Evolutionary conservation across 2,329 filamentous ascomycete genomes (phyloP).

Genomic region (Penicillium verrucosum): DNA sequence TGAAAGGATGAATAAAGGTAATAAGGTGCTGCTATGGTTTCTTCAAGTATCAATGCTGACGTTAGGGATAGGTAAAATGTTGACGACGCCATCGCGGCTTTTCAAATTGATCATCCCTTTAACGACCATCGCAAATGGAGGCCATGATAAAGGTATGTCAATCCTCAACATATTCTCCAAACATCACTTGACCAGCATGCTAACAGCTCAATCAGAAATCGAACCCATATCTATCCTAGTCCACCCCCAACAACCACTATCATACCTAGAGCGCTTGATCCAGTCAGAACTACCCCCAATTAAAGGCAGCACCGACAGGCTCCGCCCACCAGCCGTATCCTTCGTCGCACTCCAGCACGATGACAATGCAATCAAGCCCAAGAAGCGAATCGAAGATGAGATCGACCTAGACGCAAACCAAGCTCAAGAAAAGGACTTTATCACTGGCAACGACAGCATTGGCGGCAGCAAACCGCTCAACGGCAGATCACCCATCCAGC

Average conservation of each 20-base stretch:
- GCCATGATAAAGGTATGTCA: constrained; percentile 53
- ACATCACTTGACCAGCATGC: neutral
- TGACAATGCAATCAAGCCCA: constrained; percentile 52
- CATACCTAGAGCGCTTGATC: constrained; percentile 83
- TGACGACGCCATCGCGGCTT: constrained; percentile 75
- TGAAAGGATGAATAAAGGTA: constrained; percentile 61
- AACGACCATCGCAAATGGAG: constrained; percentile 57
- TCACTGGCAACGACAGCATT: constrained; percentile 5
- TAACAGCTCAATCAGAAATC: constrained; percentile 48
- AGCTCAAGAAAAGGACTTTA: constrained; percentile 1
- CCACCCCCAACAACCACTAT: constrained; percentile 86
- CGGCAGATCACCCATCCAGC: constrained; percentile 31
- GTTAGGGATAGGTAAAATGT: constrained; percentile 60
- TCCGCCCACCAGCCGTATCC: constrained; percentile 69
- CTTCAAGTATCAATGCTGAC: constrained; percentile 1
- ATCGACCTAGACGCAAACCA: constrained; percentile 42
- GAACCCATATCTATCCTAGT: constrained; percentile 81
- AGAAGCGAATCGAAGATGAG: constrained; percentile 36
- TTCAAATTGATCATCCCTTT: constrained; percentile 79
- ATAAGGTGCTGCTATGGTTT: neutral
- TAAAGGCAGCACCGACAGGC: constrained; percentile 57
- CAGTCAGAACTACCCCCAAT: constrained; percentile 79
- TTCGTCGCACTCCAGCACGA: constrained; percentile 78
- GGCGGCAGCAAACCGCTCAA: constrained; percentile 3
- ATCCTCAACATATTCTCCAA: neutral